Percentiles rank a stretch among this genome's conserved stretches.
Conservation (phyloP, 306 rosid genomes). For the Calophaca sinica region DNA sequence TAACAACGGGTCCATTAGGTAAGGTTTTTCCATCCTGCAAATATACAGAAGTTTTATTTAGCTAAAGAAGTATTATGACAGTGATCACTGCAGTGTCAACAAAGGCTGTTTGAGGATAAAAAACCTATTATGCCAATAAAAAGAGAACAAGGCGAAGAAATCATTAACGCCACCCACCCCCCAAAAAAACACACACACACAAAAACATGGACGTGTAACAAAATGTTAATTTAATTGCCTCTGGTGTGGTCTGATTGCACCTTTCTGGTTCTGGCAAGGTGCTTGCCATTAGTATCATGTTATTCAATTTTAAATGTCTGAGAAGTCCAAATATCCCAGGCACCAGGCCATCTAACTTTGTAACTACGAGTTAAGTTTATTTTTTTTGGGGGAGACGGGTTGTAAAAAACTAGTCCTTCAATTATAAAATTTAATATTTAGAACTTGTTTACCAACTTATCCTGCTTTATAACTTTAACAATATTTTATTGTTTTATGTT, state of each 20-base stretch:
- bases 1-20: conserved; percentile 93
- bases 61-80: conserved; percentile 35
- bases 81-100: conserved; percentile 24
- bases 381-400: neutral
- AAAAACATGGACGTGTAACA: neutral
- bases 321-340: neutral
- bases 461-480: too few relatives aligned
- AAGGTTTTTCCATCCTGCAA: conserved; percentile 92
- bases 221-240: conserved; percentile 7
- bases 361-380: neutral
- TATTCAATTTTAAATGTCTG: neutral
- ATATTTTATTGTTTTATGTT: too few relatives aligned
- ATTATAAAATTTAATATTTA: neutral
- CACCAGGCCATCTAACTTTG: neutral
- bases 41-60: conserved; percentile 28
- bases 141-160: conserved; percentile 13
- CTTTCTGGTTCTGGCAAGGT: neutral
- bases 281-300: neutral
- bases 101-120: neutral
- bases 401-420: neutral
- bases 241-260: too few relatives aligned
- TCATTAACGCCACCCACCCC: neutral
- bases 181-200: neutral
- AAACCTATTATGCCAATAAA: neutral
- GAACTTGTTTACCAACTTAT: conserved; percentile 14